A percentile compares a stretch with the other conserved stretches of the same genome.
Evolutionary conservation across 495 filamentous ascomycete species (phyloP).

Genomic region (Penicillium malachiteum): DNA sequence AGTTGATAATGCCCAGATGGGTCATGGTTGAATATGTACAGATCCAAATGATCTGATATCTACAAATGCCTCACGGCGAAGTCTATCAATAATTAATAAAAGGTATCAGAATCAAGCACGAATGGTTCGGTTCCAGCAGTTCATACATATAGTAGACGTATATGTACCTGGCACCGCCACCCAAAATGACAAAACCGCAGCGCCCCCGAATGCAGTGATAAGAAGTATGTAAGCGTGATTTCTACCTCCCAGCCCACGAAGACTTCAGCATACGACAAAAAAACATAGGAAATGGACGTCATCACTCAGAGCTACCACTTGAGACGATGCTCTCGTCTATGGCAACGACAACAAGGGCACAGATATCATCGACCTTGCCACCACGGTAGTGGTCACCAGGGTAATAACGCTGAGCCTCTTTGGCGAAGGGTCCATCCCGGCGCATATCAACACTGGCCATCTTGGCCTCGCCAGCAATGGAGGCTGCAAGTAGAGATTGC

Average conservation of each 20-base stretch:
- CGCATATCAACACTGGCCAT: conserved; percentile 72
- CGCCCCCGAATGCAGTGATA: conserved; percentile 14
- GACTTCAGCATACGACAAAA: too few species aligned
- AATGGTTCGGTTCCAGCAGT: background rate
- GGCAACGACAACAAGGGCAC: conserved; percentile 71
- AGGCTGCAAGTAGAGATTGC: conserved; percentile 73
- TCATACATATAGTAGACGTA: background rate
- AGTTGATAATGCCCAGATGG: too few species aligned
- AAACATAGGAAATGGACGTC: background rate
- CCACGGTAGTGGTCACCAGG: conserved; percentile 81
- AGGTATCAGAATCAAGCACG: background rate
- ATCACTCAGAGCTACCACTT: background rate
- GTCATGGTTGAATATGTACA: too few species aligned
- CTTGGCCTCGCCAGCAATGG: conserved; percentile 79
- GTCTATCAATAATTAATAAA: background rate
- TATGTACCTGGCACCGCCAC: background rate
- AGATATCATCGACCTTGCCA: conserved; percentile 91
- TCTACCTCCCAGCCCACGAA: too few species aligned
- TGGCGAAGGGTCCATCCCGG: conserved; percentile 89
- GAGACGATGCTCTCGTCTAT: conserved; percentile 41
- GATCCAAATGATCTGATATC: too few species aligned
- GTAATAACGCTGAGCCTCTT: conserved; percentile 82
- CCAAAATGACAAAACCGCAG: conserved; percentile 9
- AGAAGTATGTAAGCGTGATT: background rate
- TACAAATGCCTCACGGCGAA: background rate